These are phyloP conservation scores for Sporisorium reilianum DNA, from an alignment of 1,284 basidiomycete genomes.

Conservation along the genomic window DNA sequence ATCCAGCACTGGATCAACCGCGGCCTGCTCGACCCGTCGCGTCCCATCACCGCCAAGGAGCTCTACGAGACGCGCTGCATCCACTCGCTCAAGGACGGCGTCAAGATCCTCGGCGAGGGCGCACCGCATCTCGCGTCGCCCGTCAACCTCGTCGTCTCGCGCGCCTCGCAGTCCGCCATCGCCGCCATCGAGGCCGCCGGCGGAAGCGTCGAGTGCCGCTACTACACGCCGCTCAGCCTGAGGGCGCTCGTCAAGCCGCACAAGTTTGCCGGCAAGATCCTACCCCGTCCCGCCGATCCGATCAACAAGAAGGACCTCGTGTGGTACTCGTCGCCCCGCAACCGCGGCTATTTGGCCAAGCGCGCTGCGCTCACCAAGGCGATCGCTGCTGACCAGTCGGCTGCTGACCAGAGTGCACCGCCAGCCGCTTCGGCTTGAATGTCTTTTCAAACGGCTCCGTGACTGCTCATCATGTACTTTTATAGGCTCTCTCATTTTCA, in stretches of 20 bases:
- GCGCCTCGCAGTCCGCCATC: constrained; percentile 88
- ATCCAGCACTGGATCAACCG: constrained; percentile 91
- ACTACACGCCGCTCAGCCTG: constrained; percentile 88
- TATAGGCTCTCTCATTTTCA: constrained; percentile 6
- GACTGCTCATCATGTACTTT: constrained; percentile 8
- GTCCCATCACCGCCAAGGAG: constrained; percentile 89
- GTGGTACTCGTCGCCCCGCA: constrained; percentile 54
- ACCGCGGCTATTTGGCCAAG: constrained; percentile 59
- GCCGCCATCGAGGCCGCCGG: constrained; percentile 83
- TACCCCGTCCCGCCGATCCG: constrained; percentile 59
- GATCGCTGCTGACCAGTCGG: constrained; percentile 11
- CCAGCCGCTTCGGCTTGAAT: constrained; percentile 10
- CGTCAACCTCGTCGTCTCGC: constrained; percentile 84
- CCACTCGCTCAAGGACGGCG: constrained; percentile 86
- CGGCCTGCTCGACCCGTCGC: constrained; percentile 81
- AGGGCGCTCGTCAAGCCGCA: constrained; percentile 79
- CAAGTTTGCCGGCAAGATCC: constrained; percentile 59
- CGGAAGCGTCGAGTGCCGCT: constrained; percentile 88
- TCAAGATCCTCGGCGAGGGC: constrained; percentile 90
- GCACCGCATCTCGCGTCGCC: constrained; percentile 78
- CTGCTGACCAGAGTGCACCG: not conserved
- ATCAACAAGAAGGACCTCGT: constrained; percentile 63
- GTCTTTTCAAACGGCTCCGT: not conserved
- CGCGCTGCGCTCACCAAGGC: constrained; percentile 30
- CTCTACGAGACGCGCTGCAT: constrained; percentile 86